Percentiles rank a stretch among this genome's conserved stretches.
These are phyloP conservation scores for Daldinia bambusicola DNA, from an alignment of 495 filamentous ascomycete genomes.

Conservation along the genomic window DNA sequence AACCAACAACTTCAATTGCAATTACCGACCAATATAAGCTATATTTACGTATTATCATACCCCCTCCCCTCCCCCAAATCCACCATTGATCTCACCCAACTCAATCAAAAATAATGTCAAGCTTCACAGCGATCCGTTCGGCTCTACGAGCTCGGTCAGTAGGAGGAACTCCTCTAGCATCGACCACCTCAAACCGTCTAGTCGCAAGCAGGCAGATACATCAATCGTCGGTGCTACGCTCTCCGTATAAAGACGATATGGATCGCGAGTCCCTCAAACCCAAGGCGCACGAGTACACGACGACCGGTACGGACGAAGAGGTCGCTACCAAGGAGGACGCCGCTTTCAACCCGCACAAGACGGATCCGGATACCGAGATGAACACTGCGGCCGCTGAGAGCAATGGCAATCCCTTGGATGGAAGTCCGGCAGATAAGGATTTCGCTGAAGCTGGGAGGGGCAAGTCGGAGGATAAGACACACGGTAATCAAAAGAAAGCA, in stretches of 20 bases:
- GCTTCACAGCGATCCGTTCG: conserved; percentile 34
- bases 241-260: conserved; percentile 53
- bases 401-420: conserved; percentile 52
- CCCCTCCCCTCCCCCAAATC: no score
- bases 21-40: neutral
- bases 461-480: conserved; percentile 23
- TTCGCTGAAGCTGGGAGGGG: conserved; percentile 40
- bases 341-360: conserved; percentile 55
- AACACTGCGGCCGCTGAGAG: conserved; percentile 37
- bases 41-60: neutral
- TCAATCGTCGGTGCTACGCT: conserved; percentile 23
- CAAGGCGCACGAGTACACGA: conserved; percentile 50
- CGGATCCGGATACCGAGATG: conserved; percentile 51
- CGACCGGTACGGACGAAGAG: conserved; percentile 52
- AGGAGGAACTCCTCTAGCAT: conserved; percentile 14
- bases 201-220: conserved; percentile 39
- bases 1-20: neutral
- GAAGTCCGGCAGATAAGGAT: conserved; percentile 52
- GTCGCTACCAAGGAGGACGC: conserved; percentile 50
- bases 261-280: conserved; percentile 58
- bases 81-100: neutral
- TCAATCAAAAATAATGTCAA: conserved; percentile 22
- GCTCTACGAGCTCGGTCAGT: conserved; percentile 32
- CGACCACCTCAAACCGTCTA: conserved; percentile 15
- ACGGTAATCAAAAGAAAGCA: conserved; percentile 41